Evolutionary conservation across 2,329 filamentous ascomycete genomes (phyloP), one percentile per base, ranked within the genome.

Genomic region (Aureobasidium sp.): DNA sequence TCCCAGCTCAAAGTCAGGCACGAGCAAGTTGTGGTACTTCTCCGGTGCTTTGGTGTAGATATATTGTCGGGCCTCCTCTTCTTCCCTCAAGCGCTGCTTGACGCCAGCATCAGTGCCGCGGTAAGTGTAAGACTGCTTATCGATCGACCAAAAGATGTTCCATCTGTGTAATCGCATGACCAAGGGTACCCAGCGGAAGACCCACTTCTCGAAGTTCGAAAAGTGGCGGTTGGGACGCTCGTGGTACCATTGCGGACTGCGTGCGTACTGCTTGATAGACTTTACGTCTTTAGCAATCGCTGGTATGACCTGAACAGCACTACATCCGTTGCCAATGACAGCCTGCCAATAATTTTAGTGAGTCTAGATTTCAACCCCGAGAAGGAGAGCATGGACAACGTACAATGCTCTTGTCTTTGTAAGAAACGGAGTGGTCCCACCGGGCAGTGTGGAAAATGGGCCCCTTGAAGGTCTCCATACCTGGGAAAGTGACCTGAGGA

Each of bases 261-360:
- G 55, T 12, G 65, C 65, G 47, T 64, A 64, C 41, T 64, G 63
- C 14, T 44, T 59, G 15, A 60, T 34, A 15, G 20, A 11, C 8
- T 34, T 31, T 8, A 59, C 60, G 7, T 47, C 34, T 48, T 34
- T 45, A n/a, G 44, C 53, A 15, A 57, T 59, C n/a, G 20, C 17
- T 3, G 78, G 79, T 1, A 80, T 74, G 44, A 80, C 78, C 66
- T 81, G 78, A 0, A 78, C 79, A 7, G 78, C 79, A 55, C 74
- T 77, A 65, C 77, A 80, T 41, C 78, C 78, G 25, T 64, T 64
- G 4, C 64, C 64, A 25, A 65, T 42, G 36, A 65, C 53, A 29
- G 22, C 22, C 22, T 25, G 22, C 22, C 22, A 25, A 25, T 25
- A 25, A 25, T 25, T 25, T 25, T 3, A 25, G 22, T 25, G 22